Base-by-base conservation (phyloP, 306 rosid species). In the Castanospermum australe region DNA sequence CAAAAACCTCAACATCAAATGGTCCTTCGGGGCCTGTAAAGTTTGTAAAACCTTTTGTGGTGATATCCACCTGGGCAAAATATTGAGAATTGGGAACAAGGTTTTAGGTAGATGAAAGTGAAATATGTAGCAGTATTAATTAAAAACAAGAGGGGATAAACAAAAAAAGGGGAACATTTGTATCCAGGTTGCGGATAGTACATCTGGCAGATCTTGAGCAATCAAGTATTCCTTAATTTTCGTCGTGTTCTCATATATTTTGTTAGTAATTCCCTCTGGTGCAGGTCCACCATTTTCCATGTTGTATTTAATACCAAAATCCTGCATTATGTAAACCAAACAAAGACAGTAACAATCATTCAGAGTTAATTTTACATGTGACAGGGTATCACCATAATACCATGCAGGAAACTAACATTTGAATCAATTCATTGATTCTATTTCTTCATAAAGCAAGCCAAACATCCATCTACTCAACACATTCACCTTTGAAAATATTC, bases 261-360 rank as follows among this genome's bases (percentile, higher is more conserved):
- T 89, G 78, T 96, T 67, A 54, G 99, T 96, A 77, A 93, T 84
- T n/a, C 91, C 91, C 88, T 96, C 99, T 0, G 98, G 99, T 78
- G 99, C 97, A 66, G 99, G 99, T 71, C 99, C 99, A 73, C 99
- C 99, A 75, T 96, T 96, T 86, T 87, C 99, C 99, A 96, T 96
- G 86, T 96, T 96, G 88, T 93, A 96, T 71, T 96, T 96, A 65
- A 96, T 89, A 55, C 99, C 99, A 83, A 96, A 96, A 86, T 96
- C 99, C 99, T 96, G 92, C 87, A 81, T 72, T n/a, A 69, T 22
- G 45, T 77, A 61, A 83, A 80, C 80, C 82, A 80, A 64, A 44
- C 10, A 8, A 73, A 22, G 47, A 38, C 54, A 71, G 33, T 28
- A 60, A 66, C 77, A 44, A 32, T 21, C 79, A 74, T 8, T 56